Evolutionary conservation across 306 rosid species (phyloP).

Genomic region (Ormosia emarginata): DNA sequence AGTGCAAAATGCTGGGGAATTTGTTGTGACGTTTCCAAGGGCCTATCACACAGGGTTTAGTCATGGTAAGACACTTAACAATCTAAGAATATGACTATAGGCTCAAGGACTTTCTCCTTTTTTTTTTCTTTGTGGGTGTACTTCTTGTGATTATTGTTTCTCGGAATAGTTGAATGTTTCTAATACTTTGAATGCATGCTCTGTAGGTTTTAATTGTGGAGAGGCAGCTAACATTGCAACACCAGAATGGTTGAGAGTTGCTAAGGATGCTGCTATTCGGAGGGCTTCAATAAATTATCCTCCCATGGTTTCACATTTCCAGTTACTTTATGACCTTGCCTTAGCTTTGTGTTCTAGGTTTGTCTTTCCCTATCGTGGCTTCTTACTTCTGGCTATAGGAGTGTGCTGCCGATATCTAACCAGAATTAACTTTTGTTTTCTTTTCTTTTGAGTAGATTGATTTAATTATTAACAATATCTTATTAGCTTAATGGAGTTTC

Average conservation of each 20-base stretch:
- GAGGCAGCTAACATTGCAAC: slow-evolving; percentile 99
- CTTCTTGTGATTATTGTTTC: background rate
- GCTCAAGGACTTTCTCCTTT: background rate
- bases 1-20: slow-evolving; percentile 98
- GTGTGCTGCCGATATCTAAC: slow-evolving; percentile 6
- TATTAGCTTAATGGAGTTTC: background rate
- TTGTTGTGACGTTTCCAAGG: slow-evolving; percentile 99
- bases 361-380: slow-evolving; percentile 26
- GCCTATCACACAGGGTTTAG: slow-evolving; percentile 99
- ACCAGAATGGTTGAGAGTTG: slow-evolving; percentile 97
- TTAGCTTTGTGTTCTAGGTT: slow-evolving; percentile 88
- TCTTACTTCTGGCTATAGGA: slow-evolving; percentile 22
- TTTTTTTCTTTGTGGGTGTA: background rate
- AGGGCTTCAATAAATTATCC: slow-evolving; percentile 96
- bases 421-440: slow-evolving; percentile 2
- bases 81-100: background rate
- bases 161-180: slow-evolving; percentile 25
- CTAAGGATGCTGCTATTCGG: slow-evolving; percentile 96
- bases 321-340: slow-evolving; percentile 98
- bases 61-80: slow-evolving; percentile 70
- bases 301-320: slow-evolving; percentile 98
- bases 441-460: background rate
- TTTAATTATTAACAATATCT: background rate
- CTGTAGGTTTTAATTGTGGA: slow-evolving; percentile 88
- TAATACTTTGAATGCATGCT: slow-evolving; percentile 23